phyloP scores from a whole-genome alignment of 805 yeast species.

The Saccharomyces eubayanus region DNA sequence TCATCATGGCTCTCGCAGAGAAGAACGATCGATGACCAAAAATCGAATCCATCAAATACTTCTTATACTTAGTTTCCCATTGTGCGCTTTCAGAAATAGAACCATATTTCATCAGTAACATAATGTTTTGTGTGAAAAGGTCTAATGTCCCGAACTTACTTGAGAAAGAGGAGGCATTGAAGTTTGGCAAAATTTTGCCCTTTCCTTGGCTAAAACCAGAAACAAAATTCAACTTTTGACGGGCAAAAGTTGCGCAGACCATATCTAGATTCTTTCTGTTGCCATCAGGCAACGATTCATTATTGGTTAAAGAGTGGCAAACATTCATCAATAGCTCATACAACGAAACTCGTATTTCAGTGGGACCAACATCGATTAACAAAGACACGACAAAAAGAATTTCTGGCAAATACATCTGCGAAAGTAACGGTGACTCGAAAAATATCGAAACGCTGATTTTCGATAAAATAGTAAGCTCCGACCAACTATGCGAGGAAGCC shows the following conservation, averaged over 20 bases:
- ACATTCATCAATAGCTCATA: slow-evolving; percentile 57
- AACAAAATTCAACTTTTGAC: slow-evolving; percentile 55
- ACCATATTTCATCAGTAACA: slow-evolving; percentile 41
- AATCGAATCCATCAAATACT: slow-evolving; percentile 51
- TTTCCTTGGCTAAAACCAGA: slow-evolving; percentile 56
- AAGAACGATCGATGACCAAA: slow-evolving; percentile 45
- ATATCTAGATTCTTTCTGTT: slow-evolving; percentile 37
- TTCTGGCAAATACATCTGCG: slow-evolving; percentile 61
- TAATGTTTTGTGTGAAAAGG: slow-evolving; percentile 45
- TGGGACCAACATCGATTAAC: slow-evolving; percentile 40
- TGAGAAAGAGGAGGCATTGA: slow-evolving; percentile 30
- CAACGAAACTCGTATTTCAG: slow-evolving; percentile 47
- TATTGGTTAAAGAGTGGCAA: slow-evolving; percentile 59
- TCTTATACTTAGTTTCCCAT: slow-evolving; percentile 58
- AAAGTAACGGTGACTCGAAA: slow-evolving; percentile 55
- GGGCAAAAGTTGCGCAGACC: slow-evolving; percentile 35
- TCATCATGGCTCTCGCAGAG: slow-evolving; percentile 55
- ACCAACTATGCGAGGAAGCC: slow-evolving; percentile 45
- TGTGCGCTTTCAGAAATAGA: slow-evolving; percentile 38
- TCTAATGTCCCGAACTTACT: slow-evolving; percentile 40
- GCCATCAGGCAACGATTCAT: slow-evolving; percentile 37
- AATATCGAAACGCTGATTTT: slow-evolving; percentile 53
- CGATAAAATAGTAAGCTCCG: slow-evolving; percentile 59
- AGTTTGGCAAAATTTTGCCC: slow-evolving; percentile 26
- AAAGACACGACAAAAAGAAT: slow-evolving; percentile 56